Evolutionary conservation across 164 flowering plant genomes (phyloP), one percentile per base, ranked within the genome.

Genomic region (Cinnamomum chago): DNA sequence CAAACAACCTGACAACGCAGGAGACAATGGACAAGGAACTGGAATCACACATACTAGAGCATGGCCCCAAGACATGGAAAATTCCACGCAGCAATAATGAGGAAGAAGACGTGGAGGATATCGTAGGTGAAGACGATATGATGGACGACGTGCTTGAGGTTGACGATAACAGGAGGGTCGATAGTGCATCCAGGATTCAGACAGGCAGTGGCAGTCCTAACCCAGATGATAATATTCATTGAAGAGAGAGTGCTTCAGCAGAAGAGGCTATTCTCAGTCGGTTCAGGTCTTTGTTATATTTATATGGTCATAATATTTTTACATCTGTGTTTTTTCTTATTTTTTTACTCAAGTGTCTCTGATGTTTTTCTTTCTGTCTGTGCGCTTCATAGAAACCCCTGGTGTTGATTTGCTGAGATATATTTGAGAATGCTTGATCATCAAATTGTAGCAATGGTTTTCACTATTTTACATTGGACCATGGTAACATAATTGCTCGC

Each of bases 1-100:
- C 76, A 73, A 89, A 85, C 85, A 89, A 85, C 68, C 22, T 76
- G 75, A 70, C 81, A 71, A 91, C 91, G 47, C 98, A 96, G 84
- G 99, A 96, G 80, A 91, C 95, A 0, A 94, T 96, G 99, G 99
- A 96, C 84, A 84, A 92, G 81, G 99, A 96, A 72, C 79, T 96
- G 80, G 99, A 96, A 77, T 89, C 90, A 60, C 99, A 92, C 75
- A 88, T 90, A 81, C 93, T 94, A 13, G 98, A 92, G 84, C 95
- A 91, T 81, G 99, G 99, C 20, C 99, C 97, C 11, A 95, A 95
- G 85, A 88, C 87, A 51, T 78, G 98, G 71, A 93, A 89, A 79
- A 88, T 93, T 67, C 89, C 90, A 17, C 90, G 84, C 52, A 86
- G 85, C 81, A 88, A 88, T 66, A 97, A 92, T 18, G 97, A 93